These are phyloP conservation scores for Artemisia annua DNA, from an alignment of 129 eudicot species.

Conservation along the genomic window DNA sequence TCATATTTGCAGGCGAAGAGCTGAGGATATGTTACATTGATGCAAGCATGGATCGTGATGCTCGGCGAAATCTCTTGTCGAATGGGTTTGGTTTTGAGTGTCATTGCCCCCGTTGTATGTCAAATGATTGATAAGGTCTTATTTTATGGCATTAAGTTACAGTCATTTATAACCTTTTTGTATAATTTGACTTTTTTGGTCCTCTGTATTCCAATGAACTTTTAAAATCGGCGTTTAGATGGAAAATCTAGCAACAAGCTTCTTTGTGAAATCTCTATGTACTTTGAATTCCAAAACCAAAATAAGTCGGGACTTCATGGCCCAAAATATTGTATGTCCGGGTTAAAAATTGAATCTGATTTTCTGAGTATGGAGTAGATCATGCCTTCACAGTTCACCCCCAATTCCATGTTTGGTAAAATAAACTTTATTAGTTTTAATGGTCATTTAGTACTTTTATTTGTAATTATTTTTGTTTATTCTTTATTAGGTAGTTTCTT, in stretches of 20 bases:
- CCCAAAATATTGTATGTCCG: neutral
- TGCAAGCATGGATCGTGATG: conserved; percentile 84
- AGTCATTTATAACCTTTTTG: neutral
- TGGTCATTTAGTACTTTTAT: no score
- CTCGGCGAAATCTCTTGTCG: conserved; percentile 64
- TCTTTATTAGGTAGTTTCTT: no score
- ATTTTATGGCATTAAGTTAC: neutral
- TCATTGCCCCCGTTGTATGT: conserved; percentile 64
- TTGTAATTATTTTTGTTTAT: no score
- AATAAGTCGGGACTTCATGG: neutral
- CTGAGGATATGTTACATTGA: conserved; percentile 90
- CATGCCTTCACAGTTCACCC: neutral
- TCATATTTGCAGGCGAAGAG: conserved; percentile 69
- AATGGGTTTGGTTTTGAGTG: conserved; percentile 83
- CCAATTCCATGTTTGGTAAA: neutral
- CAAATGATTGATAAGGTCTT: conserved; percentile 39
- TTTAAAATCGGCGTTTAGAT: neutral
- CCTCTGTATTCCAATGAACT: neutral
- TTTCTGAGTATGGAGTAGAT: neutral
- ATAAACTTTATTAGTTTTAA: neutral
- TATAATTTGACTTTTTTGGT: no score
- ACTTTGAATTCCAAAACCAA: neutral
- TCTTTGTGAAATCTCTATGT: neutral
- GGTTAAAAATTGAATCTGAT: neutral
- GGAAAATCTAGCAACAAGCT: neutral